Evolutionary conservation across 2,329 filamentous ascomycete species (phyloP).

Genomic region (Colletotrichum trifolii): DNA sequence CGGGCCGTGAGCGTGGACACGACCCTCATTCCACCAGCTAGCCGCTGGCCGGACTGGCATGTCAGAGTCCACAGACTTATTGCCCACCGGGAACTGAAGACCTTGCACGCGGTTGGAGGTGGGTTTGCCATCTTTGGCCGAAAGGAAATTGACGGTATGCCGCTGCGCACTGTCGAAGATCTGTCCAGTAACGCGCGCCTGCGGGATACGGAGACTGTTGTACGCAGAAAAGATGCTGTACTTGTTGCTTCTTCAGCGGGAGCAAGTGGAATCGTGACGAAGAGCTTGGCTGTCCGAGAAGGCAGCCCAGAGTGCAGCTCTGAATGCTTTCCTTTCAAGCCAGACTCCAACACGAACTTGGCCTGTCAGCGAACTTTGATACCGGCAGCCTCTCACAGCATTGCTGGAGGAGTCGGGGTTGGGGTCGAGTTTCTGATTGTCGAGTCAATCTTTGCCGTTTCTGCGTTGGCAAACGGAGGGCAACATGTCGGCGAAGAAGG

Average conservation of each 20-base stretch:
- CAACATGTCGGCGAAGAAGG: background rate
- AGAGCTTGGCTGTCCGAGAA: background rate
- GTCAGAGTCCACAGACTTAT: conserved; percentile 41
- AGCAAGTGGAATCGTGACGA: background rate
- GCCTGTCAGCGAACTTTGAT: conserved; percentile 40
- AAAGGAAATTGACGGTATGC: conserved; percentile 5
- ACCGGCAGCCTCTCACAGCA: conserved; percentile 4
- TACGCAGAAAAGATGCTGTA: background rate
- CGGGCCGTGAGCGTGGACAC: conserved; percentile 42
- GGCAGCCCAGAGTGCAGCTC: background rate
- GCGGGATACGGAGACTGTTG: conserved; percentile 15
- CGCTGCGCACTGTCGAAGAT: background rate
- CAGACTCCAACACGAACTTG: conserved; percentile 44
- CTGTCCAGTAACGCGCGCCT: background rate
- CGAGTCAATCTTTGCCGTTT: conserved; percentile 32
- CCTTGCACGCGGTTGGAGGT: conserved; percentile 37
- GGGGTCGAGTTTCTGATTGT: conserved; percentile 5
- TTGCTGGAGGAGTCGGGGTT: background rate
- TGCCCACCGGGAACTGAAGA: background rate
- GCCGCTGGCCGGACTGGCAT: conserved; percentile 50
- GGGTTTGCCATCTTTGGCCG: conserved; percentile 40
- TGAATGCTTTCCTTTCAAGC: conserved; percentile 36
- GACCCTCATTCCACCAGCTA: conserved; percentile 42
- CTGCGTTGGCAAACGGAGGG: conserved; percentile 7
- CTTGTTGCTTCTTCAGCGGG: conserved; percentile 26